Conservation (phyloP, 306 rosid species). For the Gynostemma pentaphyllum region DNA sequence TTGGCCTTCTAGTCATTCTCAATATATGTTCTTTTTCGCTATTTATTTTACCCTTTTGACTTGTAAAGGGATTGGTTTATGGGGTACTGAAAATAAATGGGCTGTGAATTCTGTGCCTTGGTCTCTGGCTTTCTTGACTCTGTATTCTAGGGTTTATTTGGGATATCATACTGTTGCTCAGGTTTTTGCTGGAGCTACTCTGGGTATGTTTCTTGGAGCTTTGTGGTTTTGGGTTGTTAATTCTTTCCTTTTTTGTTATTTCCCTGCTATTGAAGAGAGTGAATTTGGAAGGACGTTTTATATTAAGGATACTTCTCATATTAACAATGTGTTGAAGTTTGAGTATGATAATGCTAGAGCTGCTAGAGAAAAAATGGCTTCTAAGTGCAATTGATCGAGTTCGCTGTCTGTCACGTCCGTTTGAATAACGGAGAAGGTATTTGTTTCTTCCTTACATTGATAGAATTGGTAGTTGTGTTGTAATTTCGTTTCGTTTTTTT, state of each 20-base stretch:
- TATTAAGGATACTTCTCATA: conserved; percentile 81
- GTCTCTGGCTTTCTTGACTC: conserved; percentile 49
- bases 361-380: conserved; percentile 27
- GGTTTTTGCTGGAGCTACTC: conserved; percentile 73
- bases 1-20: conserved; percentile 94
- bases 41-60: conserved; percentile 41
- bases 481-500: not conserved
- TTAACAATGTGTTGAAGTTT: conserved; percentile 68
- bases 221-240: conserved; percentile 78
- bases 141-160: conserved; percentile 76
- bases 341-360: conserved; percentile 83
- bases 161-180: conserved; percentile 76
- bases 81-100: conserved; percentile 23
- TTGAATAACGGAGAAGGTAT: conserved; percentile 5
- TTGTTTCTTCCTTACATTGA: not conserved
- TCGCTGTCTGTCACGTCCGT: not conserved
- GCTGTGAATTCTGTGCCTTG: conserved; percentile 25
- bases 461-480: not conserved
- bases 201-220: conserved; percentile 62
- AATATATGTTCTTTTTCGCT: conserved; percentile 88
- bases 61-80: conserved; percentile 27
- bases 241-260: conserved; percentile 24
- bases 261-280: conserved; percentile 69
- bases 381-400: conserved; percentile 31
- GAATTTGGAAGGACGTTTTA: conserved; percentile 52